Percentiles rank a stretch among this genome's conserved stretches.
phyloP scores from a whole-genome alignment of 768 basidiomycete genomes.

The Russula sp. region DNA sequence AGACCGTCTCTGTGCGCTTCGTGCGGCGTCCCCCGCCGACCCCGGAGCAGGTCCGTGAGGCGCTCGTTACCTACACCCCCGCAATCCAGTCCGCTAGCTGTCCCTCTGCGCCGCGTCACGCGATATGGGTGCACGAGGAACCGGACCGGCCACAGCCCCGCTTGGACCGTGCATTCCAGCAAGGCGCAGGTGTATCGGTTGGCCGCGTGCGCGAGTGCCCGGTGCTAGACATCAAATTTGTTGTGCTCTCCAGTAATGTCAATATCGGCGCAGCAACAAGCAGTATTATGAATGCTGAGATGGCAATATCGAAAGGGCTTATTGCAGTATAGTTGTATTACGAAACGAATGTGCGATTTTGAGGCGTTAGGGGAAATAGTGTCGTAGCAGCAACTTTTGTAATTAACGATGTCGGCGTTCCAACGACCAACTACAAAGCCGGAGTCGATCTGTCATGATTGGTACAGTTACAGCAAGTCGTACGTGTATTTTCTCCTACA shows the following conservation, averaged over 20 bases:
- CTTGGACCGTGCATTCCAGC: slow-evolving; percentile 82
- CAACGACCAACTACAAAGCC: not conserved
- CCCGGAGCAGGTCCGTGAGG: slow-evolving; percentile 82
- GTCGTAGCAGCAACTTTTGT: not conserved
- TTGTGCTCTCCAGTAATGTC: slow-evolving; percentile 89
- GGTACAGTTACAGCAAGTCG: slow-evolving; percentile 11
- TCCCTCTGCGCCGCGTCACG: slow-evolving; percentile 79
- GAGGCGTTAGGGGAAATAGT: too few relatives aligned
- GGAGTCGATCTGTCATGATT: not conserved
- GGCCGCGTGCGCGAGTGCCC: slow-evolving; percentile 86
- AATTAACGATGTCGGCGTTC: not conserved
- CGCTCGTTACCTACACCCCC: slow-evolving; percentile 64
- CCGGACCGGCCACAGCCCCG: slow-evolving; percentile 91
- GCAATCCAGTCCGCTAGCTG: slow-evolving; percentile 70
- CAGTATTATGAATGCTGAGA: slow-evolving; percentile 93
- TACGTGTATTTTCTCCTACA: slow-evolving; percentile 30
- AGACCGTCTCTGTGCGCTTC: slow-evolving; percentile 86
- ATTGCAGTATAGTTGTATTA: slow-evolving; percentile 33
- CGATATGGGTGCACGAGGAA: slow-evolving; percentile 90
- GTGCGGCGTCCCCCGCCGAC: slow-evolving; percentile 71
- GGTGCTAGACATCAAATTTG: slow-evolving; percentile 94
- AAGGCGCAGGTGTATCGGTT: slow-evolving; percentile 87
- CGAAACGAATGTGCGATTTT: too few relatives aligned
- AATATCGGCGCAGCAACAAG: slow-evolving; percentile 95
- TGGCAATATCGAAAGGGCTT: slow-evolving; percentile 77